phyloP scores from a whole-genome alignment of 108 stramenopile species.

The Stephanodiscus minutulus region DNA sequence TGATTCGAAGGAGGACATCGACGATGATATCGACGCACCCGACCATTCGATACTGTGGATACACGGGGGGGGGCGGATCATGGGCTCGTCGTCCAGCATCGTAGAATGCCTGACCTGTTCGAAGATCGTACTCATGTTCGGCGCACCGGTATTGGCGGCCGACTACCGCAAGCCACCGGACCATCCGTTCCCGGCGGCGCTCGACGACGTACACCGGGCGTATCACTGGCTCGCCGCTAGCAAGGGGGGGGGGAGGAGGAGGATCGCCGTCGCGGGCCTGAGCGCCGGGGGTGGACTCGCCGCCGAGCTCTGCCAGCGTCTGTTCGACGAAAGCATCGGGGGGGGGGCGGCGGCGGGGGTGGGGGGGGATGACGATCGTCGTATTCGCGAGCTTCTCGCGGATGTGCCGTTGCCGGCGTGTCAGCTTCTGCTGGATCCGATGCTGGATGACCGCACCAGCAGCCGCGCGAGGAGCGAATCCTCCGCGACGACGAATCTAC shows the following conservation, averaged over 20 bases:
- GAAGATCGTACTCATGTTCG: constrained; percentile 4
- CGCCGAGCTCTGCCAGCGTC: constrained; percentile 38
- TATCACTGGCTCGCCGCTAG: constrained; percentile 30
- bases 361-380: no score
- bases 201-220: constrained; percentile 27
- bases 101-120: neutral
- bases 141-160: constrained; percentile 20
- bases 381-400: no score
- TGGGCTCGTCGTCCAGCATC: neutral
- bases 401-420: constrained; percentile 34
- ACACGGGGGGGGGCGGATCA: constrained; percentile 27
- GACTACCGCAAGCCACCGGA: constrained; percentile 22
- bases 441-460: constrained; percentile 38
- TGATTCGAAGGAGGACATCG: neutral
- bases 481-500: neutral
- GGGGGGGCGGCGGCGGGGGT: neutral
- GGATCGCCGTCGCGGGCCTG: constrained; percentile 31
- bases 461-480: no score
- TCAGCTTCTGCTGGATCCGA: constrained; percentile 36
- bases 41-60: constrained; percentile 12
- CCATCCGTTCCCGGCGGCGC: constrained; percentile 39
- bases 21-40: neutral
- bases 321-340: constrained; percentile 23
- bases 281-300: constrained; percentile 44
- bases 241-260: neutral